Evolutionary conservation across 176 grass and related monocot genomes (phyloP).

Genomic region (Echinochloa phyllopogon): DNA sequence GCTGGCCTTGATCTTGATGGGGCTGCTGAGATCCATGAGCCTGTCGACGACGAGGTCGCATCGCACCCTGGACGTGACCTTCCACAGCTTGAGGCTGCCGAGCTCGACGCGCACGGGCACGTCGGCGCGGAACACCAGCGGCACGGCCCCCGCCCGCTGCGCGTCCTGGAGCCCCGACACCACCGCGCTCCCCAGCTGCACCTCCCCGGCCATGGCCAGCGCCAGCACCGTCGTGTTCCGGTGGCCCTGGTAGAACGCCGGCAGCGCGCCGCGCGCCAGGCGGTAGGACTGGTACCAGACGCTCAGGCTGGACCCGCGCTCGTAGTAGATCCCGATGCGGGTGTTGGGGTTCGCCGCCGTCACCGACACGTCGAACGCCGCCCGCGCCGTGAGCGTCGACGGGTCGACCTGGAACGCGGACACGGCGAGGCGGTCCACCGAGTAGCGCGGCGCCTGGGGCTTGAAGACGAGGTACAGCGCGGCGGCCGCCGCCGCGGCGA

Average conservation of each 20-base stretch:
- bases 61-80: slow-evolving; percentile 63
- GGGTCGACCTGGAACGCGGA: slow-evolving; percentile 57
- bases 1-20: slow-evolving; percentile 91
- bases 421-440: slow-evolving; percentile 69
- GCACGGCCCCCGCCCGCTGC: slow-evolving; percentile 65
- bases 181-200: slow-evolving; percentile 54
- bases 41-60: slow-evolving; percentile 84
- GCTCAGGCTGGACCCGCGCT: slow-evolving; percentile 54
- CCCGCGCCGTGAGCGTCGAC: slow-evolving; percentile 40
- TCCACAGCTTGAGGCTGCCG: slow-evolving; percentile 64
- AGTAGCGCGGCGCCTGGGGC: slow-evolving; percentile 82
- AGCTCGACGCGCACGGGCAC: slow-evolving; percentile 72
- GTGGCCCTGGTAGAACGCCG: slow-evolving; percentile 83
- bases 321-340: slow-evolving; percentile 73
- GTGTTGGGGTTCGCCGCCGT: slow-evolving; percentile 73
- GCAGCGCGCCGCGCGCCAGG: slow-evolving; percentile 55
- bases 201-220: slow-evolving; percentile 57
- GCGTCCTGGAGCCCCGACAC: slow-evolving; percentile 53
- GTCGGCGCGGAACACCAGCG: slow-evolving; percentile 72
- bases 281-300: slow-evolving; percentile 56
- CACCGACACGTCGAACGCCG: slow-evolving; percentile 74
- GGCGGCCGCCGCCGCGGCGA: slow-evolving; percentile 39
- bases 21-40: slow-evolving; percentile 58
- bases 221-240: slow-evolving; percentile 73
- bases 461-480: slow-evolving; percentile 68